A percentile compares a stretch with the other conserved stretches of the same genome.
Evolutionary conservation across 768 basidiomycete genomes (phyloP).

Genomic region (Paxillus rubicundulus): DNA sequence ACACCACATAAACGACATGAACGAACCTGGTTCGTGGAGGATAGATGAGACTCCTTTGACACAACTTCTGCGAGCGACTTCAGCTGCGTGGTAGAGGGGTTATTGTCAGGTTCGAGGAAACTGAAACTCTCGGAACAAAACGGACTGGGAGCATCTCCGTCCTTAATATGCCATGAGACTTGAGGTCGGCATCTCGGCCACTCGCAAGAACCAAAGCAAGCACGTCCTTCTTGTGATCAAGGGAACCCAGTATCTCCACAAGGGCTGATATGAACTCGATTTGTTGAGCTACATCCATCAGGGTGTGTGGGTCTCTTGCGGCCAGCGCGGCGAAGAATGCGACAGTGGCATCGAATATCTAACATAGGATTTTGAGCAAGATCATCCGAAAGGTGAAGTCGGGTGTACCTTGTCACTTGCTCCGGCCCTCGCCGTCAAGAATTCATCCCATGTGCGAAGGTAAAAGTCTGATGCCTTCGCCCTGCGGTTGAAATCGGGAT

Average conservation of each 20-base stretch:
- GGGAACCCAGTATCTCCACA: constrained; percentile 39
- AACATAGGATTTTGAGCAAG: background rate
- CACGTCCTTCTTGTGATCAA: constrained; percentile 43
- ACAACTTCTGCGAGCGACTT: constrained; percentile 35
- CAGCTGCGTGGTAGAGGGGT: constrained; percentile 26
- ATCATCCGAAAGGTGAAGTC: background rate
- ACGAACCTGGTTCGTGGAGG: constrained; percentile 21
- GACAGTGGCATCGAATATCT: constrained; percentile 67
- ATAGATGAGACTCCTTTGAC: constrained; percentile 32
- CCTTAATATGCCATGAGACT: constrained; percentile 50
- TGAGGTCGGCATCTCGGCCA: constrained; percentile 43
- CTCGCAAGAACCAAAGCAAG: constrained; percentile 42
- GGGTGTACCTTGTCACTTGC: constrained; percentile 55
- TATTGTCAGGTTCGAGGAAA: background rate
- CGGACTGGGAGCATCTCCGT: constrained; percentile 57
- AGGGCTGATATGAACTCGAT: constrained; percentile 41
- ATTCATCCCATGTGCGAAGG: constrained; percentile 63
- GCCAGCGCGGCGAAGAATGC: constrained; percentile 61
- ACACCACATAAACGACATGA: background rate
- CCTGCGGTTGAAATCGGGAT: constrained; percentile 72
- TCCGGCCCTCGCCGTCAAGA: constrained; percentile 58
- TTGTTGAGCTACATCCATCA: constrained; percentile 50
- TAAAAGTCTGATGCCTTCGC: constrained; percentile 78
- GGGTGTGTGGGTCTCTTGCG: constrained; percentile 53
- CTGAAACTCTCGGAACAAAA: constrained; percentile 7